Evolutionary conservation across 2,329 filamentous ascomycete genomes (phyloP).

Genomic region (Chaetomiaceae sp.): DNA sequence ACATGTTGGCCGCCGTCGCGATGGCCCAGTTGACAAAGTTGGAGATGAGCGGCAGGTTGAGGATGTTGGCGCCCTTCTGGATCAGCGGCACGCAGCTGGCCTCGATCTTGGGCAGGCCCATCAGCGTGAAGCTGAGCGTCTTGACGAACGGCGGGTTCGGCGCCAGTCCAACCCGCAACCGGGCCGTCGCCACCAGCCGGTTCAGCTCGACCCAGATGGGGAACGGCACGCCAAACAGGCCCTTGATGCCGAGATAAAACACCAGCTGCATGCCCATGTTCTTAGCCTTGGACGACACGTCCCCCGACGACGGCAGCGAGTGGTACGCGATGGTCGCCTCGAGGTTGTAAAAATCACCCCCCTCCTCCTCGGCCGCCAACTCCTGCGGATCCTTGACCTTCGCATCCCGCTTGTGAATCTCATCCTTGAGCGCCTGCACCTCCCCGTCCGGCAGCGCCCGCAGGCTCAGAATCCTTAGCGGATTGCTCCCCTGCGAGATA

Average conservation of each 20-base stretch:
- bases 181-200: conserved; percentile 82
- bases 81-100: conserved; percentile 91
- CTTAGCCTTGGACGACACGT: conserved; percentile 73
- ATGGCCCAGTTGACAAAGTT: conserved; percentile 98
- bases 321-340: conserved; percentile 91
- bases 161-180: conserved; percentile 76
- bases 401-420: conserved; percentile 72
- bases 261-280: conserved; percentile 98
- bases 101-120: conserved; percentile 85
- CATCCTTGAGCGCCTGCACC: conserved; percentile 75
- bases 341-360: conserved; percentile 88
- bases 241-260: conserved; percentile 88
- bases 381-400: conserved; percentile 82
- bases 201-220: conserved; percentile 88
- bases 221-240: conserved; percentile 81
- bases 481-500: conserved; percentile 90
- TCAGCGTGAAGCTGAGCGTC: conserved; percentile 85
- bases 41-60: conserved; percentile 88
- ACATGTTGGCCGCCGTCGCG: conserved; percentile 78
- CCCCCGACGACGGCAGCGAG: conserved; percentile 66
- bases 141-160: conserved; percentile 92
- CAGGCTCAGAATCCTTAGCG: conserved; percentile 81
- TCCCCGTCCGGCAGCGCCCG: conserved; percentile 79
- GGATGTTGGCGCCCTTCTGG: conserved; percentile 82
- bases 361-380: conserved; percentile 81